These are phyloP conservation scores for Eucalyptus sideroxylon DNA, from an alignment of 345 rosid species.

Conservation along the genomic window DNA sequence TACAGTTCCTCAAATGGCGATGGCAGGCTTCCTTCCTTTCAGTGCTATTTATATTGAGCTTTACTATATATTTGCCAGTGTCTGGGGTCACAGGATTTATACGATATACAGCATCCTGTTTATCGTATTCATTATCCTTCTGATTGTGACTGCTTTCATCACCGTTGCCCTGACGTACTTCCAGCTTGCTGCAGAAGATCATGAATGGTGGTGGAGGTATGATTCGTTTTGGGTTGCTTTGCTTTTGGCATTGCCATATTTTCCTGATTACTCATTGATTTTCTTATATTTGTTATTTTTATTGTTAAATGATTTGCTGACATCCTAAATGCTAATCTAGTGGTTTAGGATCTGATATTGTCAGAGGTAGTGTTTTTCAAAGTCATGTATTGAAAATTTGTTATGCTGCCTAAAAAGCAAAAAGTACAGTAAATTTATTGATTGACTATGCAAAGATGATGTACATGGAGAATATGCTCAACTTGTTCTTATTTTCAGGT, in stretches of 20 bases:
- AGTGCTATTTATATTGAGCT: not conserved
- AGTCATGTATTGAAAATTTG: not conserved
- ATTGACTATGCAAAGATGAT: not conserved
- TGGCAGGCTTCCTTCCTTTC: not conserved
- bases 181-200: slow-evolving; percentile 94
- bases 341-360: not conserved
- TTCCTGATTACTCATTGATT: not conserved
- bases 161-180: slow-evolving; percentile 89
- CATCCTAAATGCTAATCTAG: not conserved
- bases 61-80: not conserved
- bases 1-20: slow-evolving; percentile 80
- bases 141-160: slow-evolving; percentile 80
- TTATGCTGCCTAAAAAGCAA: not conserved
- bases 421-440: not conserved
- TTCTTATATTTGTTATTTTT: not conserved
- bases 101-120: not conserved
- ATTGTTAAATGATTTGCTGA: not conserved
- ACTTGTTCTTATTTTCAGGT: slow-evolving; percentile 17
- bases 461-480: not conserved
- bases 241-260: not conserved
- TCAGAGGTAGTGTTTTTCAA: not conserved
- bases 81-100: not conserved
- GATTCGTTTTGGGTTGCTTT: not conserved
- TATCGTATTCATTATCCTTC: not conserved
- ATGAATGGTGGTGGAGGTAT: slow-evolving; percentile 95